A percentile compares a stretch with the other conserved stretches of the same genome.
Conservation (phyloP, 176 grass and related monocot genomes). For the Rhynchospora breviuscula region DNA sequence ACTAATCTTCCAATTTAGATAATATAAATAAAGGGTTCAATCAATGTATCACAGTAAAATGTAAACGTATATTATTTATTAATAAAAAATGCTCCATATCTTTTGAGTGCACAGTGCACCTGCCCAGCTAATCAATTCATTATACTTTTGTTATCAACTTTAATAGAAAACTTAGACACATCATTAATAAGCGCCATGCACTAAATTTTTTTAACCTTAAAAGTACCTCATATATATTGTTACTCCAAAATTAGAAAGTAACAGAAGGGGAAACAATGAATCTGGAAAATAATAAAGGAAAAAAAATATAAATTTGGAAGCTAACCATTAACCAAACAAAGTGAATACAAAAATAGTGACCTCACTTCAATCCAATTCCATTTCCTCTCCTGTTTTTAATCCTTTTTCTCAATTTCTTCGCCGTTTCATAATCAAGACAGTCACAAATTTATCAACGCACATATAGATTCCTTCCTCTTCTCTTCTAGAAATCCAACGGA, state of each 20-base stretch:
- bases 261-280: not conserved
- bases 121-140: not conserved
- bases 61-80: no score
- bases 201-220: not conserved
- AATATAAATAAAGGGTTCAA: no score
- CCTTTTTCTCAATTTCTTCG: not conserved
- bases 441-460: not conserved
- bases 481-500: constrained; percentile 21
- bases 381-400: not conserved
- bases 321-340: not conserved
- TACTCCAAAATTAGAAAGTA: not conserved
- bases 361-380: not conserved
- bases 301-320: not conserved
- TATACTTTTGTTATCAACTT: not conserved
- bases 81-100: no score
- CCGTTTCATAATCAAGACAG: not conserved
- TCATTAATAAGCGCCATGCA: not conserved
- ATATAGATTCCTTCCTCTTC: not conserved
- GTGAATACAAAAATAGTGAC: not conserved
- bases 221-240: not conserved
- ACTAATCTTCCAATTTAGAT: not conserved
- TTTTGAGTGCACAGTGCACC: no score
- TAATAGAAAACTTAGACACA: not conserved
- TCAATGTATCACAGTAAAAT: no score
- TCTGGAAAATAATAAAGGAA: no score